Percentiles rank a stretch among this genome's conserved stretches.
Evolutionary conservation across 129 eudicot species (phyloP).

Genomic region (Oenanthe sinensis): DNA sequence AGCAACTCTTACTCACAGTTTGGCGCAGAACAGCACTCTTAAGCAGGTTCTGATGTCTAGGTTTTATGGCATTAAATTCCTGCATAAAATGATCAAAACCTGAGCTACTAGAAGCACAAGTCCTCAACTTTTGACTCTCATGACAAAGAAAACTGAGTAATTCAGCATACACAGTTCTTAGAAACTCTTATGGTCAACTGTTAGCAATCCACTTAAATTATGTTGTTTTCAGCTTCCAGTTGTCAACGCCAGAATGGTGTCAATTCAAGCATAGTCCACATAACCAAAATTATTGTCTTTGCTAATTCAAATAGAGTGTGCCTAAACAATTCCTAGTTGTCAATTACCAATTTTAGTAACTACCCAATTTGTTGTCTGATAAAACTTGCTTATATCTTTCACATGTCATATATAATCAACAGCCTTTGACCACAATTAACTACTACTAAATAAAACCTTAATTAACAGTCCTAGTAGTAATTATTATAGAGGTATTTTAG

Average conservation of each 20-base stretch:
- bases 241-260: background rate
- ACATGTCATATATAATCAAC: background rate
- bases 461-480: background rate
- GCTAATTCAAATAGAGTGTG: background rate
- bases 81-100: slow-evolving; percentile 20
- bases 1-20: slow-evolving; percentile 38
- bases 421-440: background rate
- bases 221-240: background rate
- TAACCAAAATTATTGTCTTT: background rate
- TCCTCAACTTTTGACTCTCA: background rate
- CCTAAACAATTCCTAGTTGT: background rate
- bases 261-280: background rate
- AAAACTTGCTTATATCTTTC: background rate
- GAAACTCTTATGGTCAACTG: background rate
- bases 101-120: slow-evolving; percentile 15
- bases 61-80: slow-evolving; percentile 52
- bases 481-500: background rate
- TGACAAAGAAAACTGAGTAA: background rate
- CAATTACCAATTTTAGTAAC: background rate
- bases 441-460: slow-evolving; percentile 2
- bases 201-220: background rate
- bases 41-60: slow-evolving; percentile 51
- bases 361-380: background rate
- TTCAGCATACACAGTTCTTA: background rate
- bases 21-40: slow-evolving; percentile 48